phyloP scores from a whole-genome alignment of 805 yeast genomes.

The Kodamaea nitidulidarum region DNA sequence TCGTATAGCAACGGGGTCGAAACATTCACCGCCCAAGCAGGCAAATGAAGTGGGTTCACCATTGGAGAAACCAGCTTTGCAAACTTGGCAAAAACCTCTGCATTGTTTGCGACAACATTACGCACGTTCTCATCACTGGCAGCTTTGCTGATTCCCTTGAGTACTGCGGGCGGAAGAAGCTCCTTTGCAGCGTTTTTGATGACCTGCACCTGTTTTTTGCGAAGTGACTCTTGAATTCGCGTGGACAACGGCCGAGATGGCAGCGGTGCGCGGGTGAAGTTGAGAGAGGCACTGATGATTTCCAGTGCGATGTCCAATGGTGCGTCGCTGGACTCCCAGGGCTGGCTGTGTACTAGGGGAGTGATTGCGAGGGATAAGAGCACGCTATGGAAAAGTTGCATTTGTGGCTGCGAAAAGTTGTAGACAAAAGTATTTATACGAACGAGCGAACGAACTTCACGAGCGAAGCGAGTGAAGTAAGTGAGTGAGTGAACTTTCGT shows the following conservation, averaged over 20 bases:
- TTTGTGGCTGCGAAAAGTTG: background rate
- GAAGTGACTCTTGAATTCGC: slow-evolving; percentile 1
- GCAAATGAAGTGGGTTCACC: background rate
- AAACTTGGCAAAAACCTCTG: slow-evolving; percentile 2
- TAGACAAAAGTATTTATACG: background rate
- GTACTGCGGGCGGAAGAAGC: slow-evolving; percentile 4
- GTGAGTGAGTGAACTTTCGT: too few species aligned
- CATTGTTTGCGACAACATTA: slow-evolving; percentile 2
- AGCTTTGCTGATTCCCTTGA: slow-evolving; percentile 4
- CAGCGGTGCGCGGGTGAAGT: background rate
- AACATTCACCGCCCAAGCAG: background rate
- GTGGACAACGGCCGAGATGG: background rate
- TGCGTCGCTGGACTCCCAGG: background rate
- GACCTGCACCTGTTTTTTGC: slow-evolving; percentile 2
- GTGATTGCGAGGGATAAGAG: too few species aligned
- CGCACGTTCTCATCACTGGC: background rate
- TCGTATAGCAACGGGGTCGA: background rate
- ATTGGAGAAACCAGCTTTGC: slow-evolving; percentile 4
- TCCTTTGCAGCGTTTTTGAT: slow-evolving; percentile 4
- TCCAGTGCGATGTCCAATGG: slow-evolving; percentile 2
- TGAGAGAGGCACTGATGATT: slow-evolving; percentile 1
- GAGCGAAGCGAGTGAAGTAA: too few species aligned
- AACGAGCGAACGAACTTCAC: too few species aligned
- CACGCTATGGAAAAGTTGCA: background rate
- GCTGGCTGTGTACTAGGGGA: background rate